These are phyloP conservation scores for Claviceps sorghi DNA, from an alignment of 2,329 filamentous ascomycete genomes.

Conservation along the genomic window DNA sequence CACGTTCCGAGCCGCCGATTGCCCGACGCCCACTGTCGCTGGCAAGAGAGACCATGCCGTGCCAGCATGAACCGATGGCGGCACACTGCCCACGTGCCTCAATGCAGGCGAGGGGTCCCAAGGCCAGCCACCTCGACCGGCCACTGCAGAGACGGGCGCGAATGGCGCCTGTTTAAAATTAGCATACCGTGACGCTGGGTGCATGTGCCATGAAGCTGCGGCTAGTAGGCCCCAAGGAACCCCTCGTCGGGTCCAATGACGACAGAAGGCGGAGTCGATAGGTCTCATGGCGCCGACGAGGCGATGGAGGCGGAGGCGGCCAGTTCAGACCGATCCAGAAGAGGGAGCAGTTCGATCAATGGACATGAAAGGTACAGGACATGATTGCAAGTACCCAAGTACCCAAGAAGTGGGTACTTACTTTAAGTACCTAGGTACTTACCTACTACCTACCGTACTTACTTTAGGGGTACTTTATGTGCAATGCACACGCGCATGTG, in stretches of 20 bases:
- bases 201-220: not conserved
- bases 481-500: not conserved
- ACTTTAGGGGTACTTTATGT: no score
- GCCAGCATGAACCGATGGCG: no score
- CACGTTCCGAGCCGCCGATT: no score
- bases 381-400: no score
- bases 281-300: not conserved
- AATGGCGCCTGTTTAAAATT: conserved; percentile 2
- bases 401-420: no score
- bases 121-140: not conserved
- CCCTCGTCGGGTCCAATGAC: not conserved
- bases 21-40: no score
- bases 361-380: no score
- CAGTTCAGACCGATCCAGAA: not conserved
- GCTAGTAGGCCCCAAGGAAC: not conserved
- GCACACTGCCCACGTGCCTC: not conserved
- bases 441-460: no score
- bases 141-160: not conserved
- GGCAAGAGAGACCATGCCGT: no score
- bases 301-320: no score
- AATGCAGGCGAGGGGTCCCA: not conserved
- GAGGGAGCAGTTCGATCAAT: no score
- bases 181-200: not conserved
- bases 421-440: not conserved
- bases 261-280: not conserved